Base-by-base conservation (phyloP, 2,329 filamentous ascomycete species). In the Talaromyces sp. region DNA sequence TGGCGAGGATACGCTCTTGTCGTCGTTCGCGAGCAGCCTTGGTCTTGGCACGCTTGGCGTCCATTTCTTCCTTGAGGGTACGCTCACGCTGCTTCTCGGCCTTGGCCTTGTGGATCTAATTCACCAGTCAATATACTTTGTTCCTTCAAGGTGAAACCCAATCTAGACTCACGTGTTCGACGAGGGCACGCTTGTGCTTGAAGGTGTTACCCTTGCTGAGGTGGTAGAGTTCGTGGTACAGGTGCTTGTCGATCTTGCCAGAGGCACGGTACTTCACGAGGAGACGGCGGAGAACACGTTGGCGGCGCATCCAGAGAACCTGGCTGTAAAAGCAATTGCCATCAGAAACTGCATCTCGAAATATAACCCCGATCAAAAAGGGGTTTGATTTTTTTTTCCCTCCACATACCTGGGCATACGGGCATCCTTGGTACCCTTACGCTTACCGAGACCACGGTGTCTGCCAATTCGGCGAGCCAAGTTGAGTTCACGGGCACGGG, bases 121-220 rank as follows among this genome's bases (percentile, higher is more conserved):
- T 62, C 65, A 66, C 71, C 69, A 67, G 68, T 61, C 46, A 26
- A 60, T 59, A 41, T 56, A 52, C 46, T 43, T 56, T 51, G 29
- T 43, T 31, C 13, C 55, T 52, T 50, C 13, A 31, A 59, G 31
- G 60, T 64, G 61, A 61, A 60, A n/a, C 14, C 13, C 17, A n/a
- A n/a, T n/a, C 21, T 31, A 14, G 59, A 75, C 95, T 78, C 96
- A 99, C 95, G 86, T 99, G 95, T 88, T 99, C 95, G 80, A 99
- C 92, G 75, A 99, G 89, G 78, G 93, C 95, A 84, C 95, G 90
- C 93, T 98, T 99, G 91, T 99, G 95, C 93, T 99, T 99, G 90
- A 99, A 99, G 81, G 95, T 93, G 89, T 99, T 99, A 96, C 95
- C 96, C 93, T 99, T 99, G 89, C 90, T 95, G 80, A 96, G 86